Base-by-base conservation (phyloP, 352 stramenopile genomes). In the Phytophthora podocarpi region DNA sequence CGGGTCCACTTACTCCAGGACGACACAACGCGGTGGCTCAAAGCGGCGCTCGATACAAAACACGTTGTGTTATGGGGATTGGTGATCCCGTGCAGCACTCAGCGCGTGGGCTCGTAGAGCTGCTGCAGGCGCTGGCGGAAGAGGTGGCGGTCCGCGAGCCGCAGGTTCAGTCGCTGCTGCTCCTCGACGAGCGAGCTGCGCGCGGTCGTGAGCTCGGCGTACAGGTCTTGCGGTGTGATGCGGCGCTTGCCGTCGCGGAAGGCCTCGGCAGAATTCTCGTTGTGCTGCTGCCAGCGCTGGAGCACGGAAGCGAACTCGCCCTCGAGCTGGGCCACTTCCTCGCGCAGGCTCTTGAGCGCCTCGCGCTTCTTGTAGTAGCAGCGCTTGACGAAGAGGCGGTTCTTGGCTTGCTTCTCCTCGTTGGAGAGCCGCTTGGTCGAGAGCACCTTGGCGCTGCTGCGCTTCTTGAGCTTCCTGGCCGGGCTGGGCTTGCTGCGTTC, bases 291-390 rank as follows among this genome's bases (percentile, higher is more conserved):
- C 71, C 71, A 80, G 40, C 27, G 27, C 20, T 64, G 50, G n/a
- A 80, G 46, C 26, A 80, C 71, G 16, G 37, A 39, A 31, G 63
- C 30, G 52, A 80, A 80, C 54, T 80, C 50, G 39, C 31, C 23
- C 51, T 80, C 71, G 21, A 80, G 67, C 48, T 76, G 35, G 30
- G 54, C 55, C 41, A 80, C 71, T 47, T 80, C 58, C 20, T 80
- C 71, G 50, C 71, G 71, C 55, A 80, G 52, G 47, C 50, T 72
- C 45, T 76, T 76, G 26, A 80, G 71, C 32, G 66, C 57, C 48
- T 80, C 71, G 28, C 81, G 75, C 49, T 89, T 89, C 63, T 89
- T 89, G 76, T 91, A 91, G 80, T 91, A 91, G 66, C 80, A 89
- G 23, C 79, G 76, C 66, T 89, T 89, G 64, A 89, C 82, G 63